Conservation (phyloP, 2,329 filamentous ascomycete genomes). For the Phialophora verrucosa region DNA sequence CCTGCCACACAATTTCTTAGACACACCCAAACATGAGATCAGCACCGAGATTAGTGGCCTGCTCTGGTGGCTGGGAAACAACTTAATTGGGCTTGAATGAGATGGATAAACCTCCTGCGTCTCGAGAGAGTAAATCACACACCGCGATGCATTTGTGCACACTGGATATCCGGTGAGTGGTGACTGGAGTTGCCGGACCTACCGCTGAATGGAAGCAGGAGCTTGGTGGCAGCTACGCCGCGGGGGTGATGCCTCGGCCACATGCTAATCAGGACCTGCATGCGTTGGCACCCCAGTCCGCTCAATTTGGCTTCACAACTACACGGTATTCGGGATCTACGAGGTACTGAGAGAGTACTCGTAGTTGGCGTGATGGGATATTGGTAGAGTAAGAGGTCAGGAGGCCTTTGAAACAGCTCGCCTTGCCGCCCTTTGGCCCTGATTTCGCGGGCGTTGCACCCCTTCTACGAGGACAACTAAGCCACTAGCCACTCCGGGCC, state of each 20-base stretch:
- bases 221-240: not conserved
- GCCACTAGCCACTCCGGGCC: not conserved
- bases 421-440: not conserved
- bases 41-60: conserved; percentile 13
- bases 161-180: not conserved
- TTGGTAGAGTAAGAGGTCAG: not conserved
- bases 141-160: not conserved
- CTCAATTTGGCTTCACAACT: not conserved
- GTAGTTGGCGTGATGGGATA: not conserved
- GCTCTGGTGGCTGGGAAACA: conserved; percentile 21
- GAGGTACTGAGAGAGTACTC: no score
- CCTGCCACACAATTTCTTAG: conserved; percentile 20
- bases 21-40: conserved; percentile 15
- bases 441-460: not conserved
- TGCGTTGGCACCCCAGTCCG: not conserved
- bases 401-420: not conserved
- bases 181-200: not conserved
- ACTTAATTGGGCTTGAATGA: not conserved
- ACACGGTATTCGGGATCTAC: not conserved
- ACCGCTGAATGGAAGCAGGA: not conserved
- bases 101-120: not conserved
- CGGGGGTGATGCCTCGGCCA: not conserved
- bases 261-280: not conserved
- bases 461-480: not conserved
- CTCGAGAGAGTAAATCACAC: not conserved